Percentiles rank a stretch among this genome's conserved stretches.
phyloP scores from a whole-genome alignment of 257 asterid species.

The Ilex aquifolium region DNA sequence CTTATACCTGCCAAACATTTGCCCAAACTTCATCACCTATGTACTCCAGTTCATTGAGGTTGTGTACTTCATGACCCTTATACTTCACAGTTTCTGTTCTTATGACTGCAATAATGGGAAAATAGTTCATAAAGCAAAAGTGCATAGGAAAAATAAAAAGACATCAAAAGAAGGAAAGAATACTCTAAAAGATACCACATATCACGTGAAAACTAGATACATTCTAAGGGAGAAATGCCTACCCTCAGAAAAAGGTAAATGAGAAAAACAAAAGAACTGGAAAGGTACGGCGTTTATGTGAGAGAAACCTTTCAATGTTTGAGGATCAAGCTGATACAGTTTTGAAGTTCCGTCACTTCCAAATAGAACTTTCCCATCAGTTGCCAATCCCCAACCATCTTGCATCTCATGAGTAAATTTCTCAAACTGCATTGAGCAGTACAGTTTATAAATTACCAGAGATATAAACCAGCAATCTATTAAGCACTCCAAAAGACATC shows the following conservation, averaged over 20 bases:
- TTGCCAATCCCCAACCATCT: slow-evolving; percentile 99
- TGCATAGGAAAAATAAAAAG: not conserved
- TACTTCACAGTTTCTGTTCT: slow-evolving; percentile 52
- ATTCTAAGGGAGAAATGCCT: not conserved
- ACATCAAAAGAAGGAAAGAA: not conserved
- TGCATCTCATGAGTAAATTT: slow-evolving; percentile 65
- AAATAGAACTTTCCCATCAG: slow-evolving; percentile 64
- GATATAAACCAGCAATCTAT: not conserved
- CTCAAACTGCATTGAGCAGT: slow-evolving; percentile 38
- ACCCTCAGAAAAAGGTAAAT: not conserved
- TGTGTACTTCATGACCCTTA: slow-evolving; percentile 66
- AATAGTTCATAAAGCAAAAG: not conserved
- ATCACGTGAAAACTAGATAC: not conserved
- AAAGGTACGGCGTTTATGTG: slow-evolving; percentile 4
- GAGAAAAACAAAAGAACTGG: not conserved
- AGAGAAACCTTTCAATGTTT: slow-evolving; percentile 54
- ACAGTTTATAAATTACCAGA: not conserved
- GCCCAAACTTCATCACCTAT: slow-evolving; percentile 95
- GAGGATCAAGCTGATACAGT: slow-evolving; percentile 70
- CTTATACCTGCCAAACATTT: slow-evolving; percentile 68
- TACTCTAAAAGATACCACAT: not conserved
- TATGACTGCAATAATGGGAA: slow-evolving; percentile 40
- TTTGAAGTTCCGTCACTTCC: slow-evolving; percentile 95
- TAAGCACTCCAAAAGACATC: too few relatives aligned
- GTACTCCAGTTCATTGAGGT: slow-evolving; percentile 86